phyloP scores from a whole-genome alignment of 768 basidiomycete genomes.

The Auricularia heimuer region DNA sequence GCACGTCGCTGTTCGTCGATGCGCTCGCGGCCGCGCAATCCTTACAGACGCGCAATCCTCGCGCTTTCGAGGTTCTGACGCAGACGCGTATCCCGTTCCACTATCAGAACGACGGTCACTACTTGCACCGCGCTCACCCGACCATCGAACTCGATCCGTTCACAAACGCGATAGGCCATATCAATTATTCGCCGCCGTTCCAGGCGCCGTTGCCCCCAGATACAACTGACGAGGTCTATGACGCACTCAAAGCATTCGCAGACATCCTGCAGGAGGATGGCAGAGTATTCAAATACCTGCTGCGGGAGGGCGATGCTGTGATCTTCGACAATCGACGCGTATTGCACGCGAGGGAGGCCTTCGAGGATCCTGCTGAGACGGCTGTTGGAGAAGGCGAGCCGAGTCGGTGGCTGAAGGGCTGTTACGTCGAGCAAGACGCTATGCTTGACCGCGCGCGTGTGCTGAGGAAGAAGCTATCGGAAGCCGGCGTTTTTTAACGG shows the following conservation, averaged over 20 bases:
- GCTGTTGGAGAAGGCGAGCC: conserved; percentile 34
- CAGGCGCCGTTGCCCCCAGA: conserved; percentile 63
- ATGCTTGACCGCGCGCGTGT: conserved; percentile 33
- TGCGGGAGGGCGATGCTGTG: conserved; percentile 77
- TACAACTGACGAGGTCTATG: conserved; percentile 49
- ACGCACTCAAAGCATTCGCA: conserved; percentile 54
- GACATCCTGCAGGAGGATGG: conserved; percentile 40
- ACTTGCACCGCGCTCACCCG: conserved; percentile 60
- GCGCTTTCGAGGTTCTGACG: conserved; percentile 49
- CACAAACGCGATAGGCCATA: conserved; percentile 38
- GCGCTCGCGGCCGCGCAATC: conserved; percentile 51
- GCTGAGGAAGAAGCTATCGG: conserved; percentile 1
- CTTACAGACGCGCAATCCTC: conserved; percentile 37
- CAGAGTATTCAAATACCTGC: conserved; percentile 49
- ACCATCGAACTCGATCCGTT: conserved; percentile 54
- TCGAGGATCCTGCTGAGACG: conserved; percentile 33
- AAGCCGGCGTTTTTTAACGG: too few species aligned
- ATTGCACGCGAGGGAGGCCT: conserved; percentile 78
- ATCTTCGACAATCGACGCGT: conserved; percentile 89
- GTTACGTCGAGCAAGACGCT: conserved; percentile 41
- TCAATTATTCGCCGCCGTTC: conserved; percentile 95
- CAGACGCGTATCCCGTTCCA: conserved; percentile 71
- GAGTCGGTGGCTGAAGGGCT: conserved; percentile 83
- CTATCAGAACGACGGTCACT: conserved; percentile 85
- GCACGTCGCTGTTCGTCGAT: conserved; percentile 81